These are phyloP conservation scores for Penicillium digitatum DNA, from an alignment of 2,329 filamentous ascomycete species.

Conservation along the genomic window DNA sequence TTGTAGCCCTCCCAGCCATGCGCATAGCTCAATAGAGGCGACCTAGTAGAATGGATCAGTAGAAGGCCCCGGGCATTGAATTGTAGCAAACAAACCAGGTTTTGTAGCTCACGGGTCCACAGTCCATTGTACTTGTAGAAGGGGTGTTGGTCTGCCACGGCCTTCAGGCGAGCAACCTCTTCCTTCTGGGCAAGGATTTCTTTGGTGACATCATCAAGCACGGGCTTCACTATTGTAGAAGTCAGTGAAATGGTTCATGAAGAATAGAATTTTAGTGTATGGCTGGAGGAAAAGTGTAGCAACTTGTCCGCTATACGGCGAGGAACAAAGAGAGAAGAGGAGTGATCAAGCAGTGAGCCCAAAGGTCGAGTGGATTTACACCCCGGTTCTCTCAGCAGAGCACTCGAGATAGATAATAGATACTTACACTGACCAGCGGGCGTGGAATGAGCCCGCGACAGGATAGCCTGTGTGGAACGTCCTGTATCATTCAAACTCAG, in stretches of 20 bases:
- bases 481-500: conserved; percentile 44
- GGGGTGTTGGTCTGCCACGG: conserved; percentile 75
- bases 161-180: conserved; percentile 65
- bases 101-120: conserved; percentile 82
- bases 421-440: conserved; percentile 59
- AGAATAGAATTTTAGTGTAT: not conserved
- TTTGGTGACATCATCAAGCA: conserved; percentile 66
- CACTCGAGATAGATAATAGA: conserved; percentile 9
- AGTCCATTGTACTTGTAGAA: conserved; percentile 97
- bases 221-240: conserved; percentile 54
- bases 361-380: not conserved
- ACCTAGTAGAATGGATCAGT: conserved; percentile 50
- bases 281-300: not conserved
- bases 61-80: not conserved
- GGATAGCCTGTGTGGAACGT: conserved; percentile 72
- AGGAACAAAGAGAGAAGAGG: not conserved
- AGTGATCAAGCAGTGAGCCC: not conserved
- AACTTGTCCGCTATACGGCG: not conserved
- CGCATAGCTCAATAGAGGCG: conserved; percentile 58
- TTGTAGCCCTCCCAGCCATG: conserved; percentile 75
- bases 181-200: conserved; percentile 69
- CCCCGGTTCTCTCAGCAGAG: not conserved
- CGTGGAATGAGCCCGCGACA: conserved; percentile 87
- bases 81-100: conserved; percentile 55
- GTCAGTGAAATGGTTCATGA: conserved; percentile 4